phyloP scores from a whole-genome alignment of 495 filamentous ascomycete species.

The Hypomontagnella submonticulosa region DNA sequence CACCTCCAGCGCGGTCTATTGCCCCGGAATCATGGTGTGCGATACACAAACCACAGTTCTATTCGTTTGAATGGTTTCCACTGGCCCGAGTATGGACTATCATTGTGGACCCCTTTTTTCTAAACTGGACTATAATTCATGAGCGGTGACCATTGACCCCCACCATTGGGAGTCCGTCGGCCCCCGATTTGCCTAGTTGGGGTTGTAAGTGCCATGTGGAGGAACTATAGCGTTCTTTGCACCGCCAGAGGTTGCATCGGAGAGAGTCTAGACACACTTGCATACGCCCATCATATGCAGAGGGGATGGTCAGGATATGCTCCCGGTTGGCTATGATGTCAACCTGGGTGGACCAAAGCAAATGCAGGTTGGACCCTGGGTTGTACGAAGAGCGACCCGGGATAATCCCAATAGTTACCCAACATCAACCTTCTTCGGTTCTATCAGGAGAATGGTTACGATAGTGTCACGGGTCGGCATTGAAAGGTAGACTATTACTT shows the following conservation, averaged over 20 bases:
- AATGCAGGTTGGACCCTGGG: slow-evolving; percentile 29
- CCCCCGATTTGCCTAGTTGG: slow-evolving; percentile 16
- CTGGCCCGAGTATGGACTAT: slow-evolving; percentile 9
- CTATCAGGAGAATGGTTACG: slow-evolving; percentile 18
- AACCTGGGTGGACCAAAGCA: slow-evolving; percentile 15
- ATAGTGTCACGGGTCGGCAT: slow-evolving; percentile 8
- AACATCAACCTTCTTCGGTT: slow-evolving; percentile 18
- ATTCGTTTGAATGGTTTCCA: slow-evolving; percentile 13
- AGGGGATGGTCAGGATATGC: slow-evolving; percentile 9
- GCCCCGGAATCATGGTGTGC: slow-evolving; percentile 10
- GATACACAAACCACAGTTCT: slow-evolving; percentile 9
- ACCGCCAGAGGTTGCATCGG: slow-evolving; percentile 16
- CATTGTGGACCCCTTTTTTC: slow-evolving; percentile 29
- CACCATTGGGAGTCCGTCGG: slow-evolving; percentile 13
- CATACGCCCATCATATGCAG: slow-evolving; percentile 22
- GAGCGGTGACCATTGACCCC: slow-evolving; percentile 24
- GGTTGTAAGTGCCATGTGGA: background rate
- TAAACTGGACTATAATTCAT: slow-evolving; percentile 21
- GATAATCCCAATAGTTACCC: slow-evolving; percentile 15
- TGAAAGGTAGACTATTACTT: slow-evolving; percentile 5
- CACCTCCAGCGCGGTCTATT: background rate
- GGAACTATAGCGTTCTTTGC: background rate
- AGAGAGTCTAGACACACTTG: slow-evolving; percentile 20
- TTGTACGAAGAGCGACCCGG: slow-evolving; percentile 14
- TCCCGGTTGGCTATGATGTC: slow-evolving; percentile 36